These are phyloP conservation scores for Rubus parviflorus DNA, from an alignment of 306 rosid genomes.

Conservation along the genomic window DNA sequence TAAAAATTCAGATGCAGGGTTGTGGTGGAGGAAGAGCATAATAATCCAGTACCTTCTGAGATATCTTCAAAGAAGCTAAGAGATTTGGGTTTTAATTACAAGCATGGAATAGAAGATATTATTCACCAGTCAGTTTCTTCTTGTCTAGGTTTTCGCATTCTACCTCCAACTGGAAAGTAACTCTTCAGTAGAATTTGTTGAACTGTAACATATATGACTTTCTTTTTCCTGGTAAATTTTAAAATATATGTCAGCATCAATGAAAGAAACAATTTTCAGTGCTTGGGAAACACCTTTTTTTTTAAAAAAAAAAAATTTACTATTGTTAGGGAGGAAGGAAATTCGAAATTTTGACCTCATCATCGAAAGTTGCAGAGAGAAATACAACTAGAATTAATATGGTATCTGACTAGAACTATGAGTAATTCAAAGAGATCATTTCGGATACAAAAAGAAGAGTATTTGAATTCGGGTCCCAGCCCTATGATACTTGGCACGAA, in stretches of 20 bases:
- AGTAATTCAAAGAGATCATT: too few species aligned
- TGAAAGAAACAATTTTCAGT: background rate
- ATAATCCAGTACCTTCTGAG: constrained; percentile 37
- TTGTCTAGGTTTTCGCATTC: constrained; percentile 49
- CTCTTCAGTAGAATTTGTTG: background rate
- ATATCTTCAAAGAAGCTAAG: constrained; percentile 67
- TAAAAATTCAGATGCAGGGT: constrained; percentile 25
- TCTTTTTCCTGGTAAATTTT: background rate
- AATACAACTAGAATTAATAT: too few species aligned
- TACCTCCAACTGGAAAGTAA: constrained; percentile 10
- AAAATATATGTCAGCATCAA: background rate
- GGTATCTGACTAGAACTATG: too few species aligned
- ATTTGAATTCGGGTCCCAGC: too few species aligned
- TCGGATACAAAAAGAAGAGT: too few species aligned
- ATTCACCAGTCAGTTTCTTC: constrained; percentile 45
- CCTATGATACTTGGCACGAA: too few species aligned
- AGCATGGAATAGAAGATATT: constrained; percentile 62
- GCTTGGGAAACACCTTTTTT: too few species aligned
- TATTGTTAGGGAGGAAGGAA: too few species aligned
- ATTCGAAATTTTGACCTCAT: too few species aligned
- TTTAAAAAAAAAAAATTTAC: too few species aligned
- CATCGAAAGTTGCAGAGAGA: too few species aligned
- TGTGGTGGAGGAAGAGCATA: constrained; percentile 34
- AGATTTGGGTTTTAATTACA: constrained; percentile 67
- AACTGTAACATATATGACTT: background rate